phyloP scores from a whole-genome alignment of 164 flowering plant species.

The Tetrastigma voinierianum region DNA sequence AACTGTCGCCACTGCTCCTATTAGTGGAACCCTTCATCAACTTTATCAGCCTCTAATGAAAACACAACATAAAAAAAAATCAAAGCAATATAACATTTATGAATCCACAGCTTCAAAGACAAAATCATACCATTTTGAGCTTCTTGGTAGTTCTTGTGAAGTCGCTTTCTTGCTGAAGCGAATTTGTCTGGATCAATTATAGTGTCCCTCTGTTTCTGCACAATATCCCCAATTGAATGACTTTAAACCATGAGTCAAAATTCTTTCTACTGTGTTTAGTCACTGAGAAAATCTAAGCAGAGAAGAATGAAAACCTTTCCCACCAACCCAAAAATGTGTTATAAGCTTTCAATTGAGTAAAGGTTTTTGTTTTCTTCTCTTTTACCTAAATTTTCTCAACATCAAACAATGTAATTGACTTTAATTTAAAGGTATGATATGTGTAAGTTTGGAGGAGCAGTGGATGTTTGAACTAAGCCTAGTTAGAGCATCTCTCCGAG shows the following conservation, averaged over 20 bases:
- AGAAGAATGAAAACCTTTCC: too few species aligned
- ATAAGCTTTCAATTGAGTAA: too few species aligned
- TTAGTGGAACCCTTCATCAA: too few species aligned
- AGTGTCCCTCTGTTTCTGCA: conserved; percentile 59
- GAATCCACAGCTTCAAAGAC: background rate
- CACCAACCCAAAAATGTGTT: too few species aligned
- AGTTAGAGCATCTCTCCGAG: conserved; percentile 41
- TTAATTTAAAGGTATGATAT: background rate
- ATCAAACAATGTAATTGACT: conserved; percentile 11
- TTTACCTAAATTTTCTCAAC: conserved; percentile 14
- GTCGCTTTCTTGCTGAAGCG: conserved; percentile 85
- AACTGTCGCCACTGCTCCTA: too few species aligned
- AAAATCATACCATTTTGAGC: conserved; percentile 76
- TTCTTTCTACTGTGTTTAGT: background rate
- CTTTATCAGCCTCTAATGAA: too few species aligned
- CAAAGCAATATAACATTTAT: background rate
- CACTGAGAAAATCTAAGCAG: background rate
- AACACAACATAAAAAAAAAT: too few species aligned
- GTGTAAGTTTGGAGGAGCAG: conserved; percentile 38
- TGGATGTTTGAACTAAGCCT: conserved; percentile 34
- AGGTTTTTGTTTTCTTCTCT: background rate
- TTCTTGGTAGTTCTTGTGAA: conserved; percentile 86
- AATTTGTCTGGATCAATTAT: conserved; percentile 61
- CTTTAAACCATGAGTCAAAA: too few species aligned
- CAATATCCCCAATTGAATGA: conserved; percentile 3